phyloP scores from a whole-genome alignment of 306 rosid species.

The Acacia melanoxylon region DNA sequence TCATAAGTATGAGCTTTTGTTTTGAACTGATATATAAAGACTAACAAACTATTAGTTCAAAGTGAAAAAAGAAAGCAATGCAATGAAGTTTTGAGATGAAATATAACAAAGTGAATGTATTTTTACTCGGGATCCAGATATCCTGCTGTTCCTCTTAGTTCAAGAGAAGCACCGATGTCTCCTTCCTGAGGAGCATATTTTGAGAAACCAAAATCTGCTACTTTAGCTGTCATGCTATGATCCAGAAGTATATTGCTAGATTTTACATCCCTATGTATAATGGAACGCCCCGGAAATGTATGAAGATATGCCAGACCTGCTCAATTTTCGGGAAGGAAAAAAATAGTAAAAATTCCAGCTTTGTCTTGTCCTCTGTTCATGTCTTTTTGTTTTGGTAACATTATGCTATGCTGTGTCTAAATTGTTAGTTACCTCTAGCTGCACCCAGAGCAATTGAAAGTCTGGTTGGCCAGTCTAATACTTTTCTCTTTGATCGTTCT shows the following conservation, averaged over 20 bases:
- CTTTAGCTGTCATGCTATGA: conserved; percentile 93
- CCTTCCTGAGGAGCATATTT: conserved; percentile 96
- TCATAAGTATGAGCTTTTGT: background rate
- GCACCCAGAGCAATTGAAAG: conserved; percentile 93
- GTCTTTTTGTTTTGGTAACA: background rate
- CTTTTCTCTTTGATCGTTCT: conserved; percentile 75
- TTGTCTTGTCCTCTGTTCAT: background rate
- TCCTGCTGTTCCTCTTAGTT: conserved; percentile 95
- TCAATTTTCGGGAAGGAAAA: background rate
- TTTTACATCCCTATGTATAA: conserved; percentile 89
- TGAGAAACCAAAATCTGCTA: conserved; percentile 93
- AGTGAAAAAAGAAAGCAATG: background rate
- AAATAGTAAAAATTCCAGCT: background rate
- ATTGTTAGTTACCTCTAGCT: conserved; percentile 75
- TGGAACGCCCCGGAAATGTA: conserved; percentile 62
- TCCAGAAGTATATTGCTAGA: conserved; percentile 94
- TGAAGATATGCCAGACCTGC: conserved; percentile 87
- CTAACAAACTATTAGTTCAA: background rate
- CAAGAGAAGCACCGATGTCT: conserved; percentile 81
- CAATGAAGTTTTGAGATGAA: background rate
- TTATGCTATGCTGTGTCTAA: background rate
- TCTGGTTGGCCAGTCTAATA: conserved; percentile 94
- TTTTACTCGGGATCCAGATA: conserved; percentile 93
- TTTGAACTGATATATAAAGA: no score
- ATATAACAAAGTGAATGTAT: conserved; percentile 21